Conservation (phyloP, 306 rosid genomes). For the Senna tora region DNA sequence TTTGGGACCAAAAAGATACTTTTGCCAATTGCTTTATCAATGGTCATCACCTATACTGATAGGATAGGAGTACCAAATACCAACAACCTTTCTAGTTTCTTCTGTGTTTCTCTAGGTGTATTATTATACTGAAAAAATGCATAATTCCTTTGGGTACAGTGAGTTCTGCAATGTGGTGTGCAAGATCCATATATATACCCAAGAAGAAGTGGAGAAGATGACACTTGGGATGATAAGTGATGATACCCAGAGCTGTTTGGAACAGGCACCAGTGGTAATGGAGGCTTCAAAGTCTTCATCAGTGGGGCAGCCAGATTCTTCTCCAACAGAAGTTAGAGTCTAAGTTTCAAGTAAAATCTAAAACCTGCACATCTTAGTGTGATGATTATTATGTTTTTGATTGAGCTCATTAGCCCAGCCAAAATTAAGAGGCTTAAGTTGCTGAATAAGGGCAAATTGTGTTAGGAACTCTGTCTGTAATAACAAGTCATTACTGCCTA, state of each 20-base stretch:
- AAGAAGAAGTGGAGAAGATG: conserved; percentile 98
- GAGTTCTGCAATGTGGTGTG: conserved; percentile 84
- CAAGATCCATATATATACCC: conserved; percentile 81
- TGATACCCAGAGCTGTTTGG: conserved; percentile 89
- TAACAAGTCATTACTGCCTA: conserved; percentile 32
- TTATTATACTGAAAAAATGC: conserved; percentile 30
- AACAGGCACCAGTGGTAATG: conserved; percentile 66
- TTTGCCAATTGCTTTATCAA: too few species aligned
- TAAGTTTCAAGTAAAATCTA: conserved; percentile 41
- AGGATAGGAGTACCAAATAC: not conserved
- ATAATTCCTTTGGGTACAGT: conserved; percentile 53
- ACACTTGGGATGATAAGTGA: conserved; percentile 72
- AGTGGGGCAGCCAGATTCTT: conserved; percentile 86
- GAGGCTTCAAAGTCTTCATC: conserved; percentile 91
- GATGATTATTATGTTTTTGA: conserved; percentile 16
- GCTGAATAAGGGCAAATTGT: conserved; percentile 42
- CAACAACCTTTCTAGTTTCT: not conserved
- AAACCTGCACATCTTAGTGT: conserved; percentile 30
- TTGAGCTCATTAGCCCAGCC: conserved; percentile 37
- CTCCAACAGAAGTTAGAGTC: conserved; percentile 71
- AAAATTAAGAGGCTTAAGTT: conserved; percentile 28
- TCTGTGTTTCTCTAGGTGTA: conserved; percentile 9
- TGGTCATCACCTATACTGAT: conserved; percentile 16
- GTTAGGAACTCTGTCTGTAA: conserved; percentile 27
- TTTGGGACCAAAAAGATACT: too few species aligned